Conservation (phyloP, 2,329 filamentous ascomycete species). For the Fusarium anguioides region DNA sequence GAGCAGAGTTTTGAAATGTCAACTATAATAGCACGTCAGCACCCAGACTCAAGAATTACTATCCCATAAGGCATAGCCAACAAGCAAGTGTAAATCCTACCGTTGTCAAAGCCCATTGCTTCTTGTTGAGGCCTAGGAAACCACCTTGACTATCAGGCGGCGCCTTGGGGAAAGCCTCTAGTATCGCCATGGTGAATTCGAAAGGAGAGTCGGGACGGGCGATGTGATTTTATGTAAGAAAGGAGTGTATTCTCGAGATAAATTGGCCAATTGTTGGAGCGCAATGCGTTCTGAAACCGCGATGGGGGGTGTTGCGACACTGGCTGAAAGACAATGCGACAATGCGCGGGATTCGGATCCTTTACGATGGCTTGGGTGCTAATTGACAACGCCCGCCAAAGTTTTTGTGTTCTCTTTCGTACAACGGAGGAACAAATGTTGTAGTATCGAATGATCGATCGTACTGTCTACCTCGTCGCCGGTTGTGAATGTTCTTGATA, state of each 20-base stretch:
- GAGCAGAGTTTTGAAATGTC: constrained; percentile 78
- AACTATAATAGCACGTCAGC: constrained; percentile 61
- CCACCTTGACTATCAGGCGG: constrained; percentile 16
- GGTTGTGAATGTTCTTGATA: not conserved
- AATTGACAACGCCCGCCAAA: not conserved
- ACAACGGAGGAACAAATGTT: not conserved
- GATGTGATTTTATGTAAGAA: not conserved
- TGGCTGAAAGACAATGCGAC: constrained; percentile 33
- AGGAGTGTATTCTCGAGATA: constrained; percentile 7
- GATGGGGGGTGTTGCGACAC: constrained; percentile 29
- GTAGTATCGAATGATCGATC: not conserved
- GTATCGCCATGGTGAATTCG: constrained; percentile 39
- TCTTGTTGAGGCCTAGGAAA: constrained; percentile 43
- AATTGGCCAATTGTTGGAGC: not conserved
- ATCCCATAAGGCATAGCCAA: not conserved
- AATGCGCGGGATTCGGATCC: constrained; percentile 2
- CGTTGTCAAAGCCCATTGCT: constrained; percentile 43
- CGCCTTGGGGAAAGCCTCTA: constrained; percentile 25
- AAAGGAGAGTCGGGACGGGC: not conserved
- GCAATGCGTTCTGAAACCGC: constrained; percentile 22
- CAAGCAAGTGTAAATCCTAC: constrained; percentile 3
- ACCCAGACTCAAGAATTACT: not conserved
- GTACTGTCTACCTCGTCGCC: not conserved
- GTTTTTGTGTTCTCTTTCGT: not conserved
- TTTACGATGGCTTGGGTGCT: constrained; percentile 4